A percentile compares a stretch with the other conserved stretches of the same genome.
These are phyloP conservation scores for Botrytis porri DNA, from an alignment of 2,329 filamentous ascomycete species.

Conservation along the genomic window DNA sequence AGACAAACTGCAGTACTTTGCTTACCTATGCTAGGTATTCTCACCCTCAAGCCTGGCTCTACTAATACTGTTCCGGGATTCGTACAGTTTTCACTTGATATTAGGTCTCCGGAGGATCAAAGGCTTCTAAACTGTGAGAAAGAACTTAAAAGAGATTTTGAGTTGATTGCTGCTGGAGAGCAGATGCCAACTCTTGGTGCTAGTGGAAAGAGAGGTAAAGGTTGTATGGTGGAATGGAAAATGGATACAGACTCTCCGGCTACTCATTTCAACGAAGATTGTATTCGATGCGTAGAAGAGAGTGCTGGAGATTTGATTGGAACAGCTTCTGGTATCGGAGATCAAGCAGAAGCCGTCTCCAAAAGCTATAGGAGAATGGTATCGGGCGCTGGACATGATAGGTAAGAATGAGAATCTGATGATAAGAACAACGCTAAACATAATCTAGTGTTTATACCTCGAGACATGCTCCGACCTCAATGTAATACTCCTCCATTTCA, in stretches of 20 bases:
- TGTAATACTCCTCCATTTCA: constrained; percentile 40
- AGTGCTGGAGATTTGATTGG: constrained; percentile 58
- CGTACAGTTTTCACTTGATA: constrained; percentile 66
- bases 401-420: constrained; percentile 39
- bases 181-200: constrained; percentile 48
- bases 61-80: constrained; percentile 71
- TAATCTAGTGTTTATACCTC: constrained; percentile 56
- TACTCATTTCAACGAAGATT: constrained; percentile 63
- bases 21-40: constrained; percentile 49
- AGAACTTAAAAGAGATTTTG: constrained; percentile 56
- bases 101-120: constrained; percentile 57
- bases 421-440: constrained; percentile 19
- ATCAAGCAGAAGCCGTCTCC: constrained; percentile 51
- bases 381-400: constrained; percentile 63
- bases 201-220: constrained; percentile 46
- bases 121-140: constrained; percentile 57
- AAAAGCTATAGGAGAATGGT: constrained; percentile 52
- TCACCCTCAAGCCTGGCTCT: constrained; percentile 63
- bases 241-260: constrained; percentile 62
- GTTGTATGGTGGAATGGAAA: constrained; percentile 54
- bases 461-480: constrained; percentile 57
- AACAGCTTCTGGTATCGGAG: constrained; percentile 42
- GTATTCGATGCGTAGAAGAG: constrained; percentile 61
- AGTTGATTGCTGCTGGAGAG: constrained; percentile 55
- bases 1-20: not conserved